phyloP scores from a whole-genome alignment of 2,329 filamentous ascomycete species.

The Tolypocladium guangdongense region DNA sequence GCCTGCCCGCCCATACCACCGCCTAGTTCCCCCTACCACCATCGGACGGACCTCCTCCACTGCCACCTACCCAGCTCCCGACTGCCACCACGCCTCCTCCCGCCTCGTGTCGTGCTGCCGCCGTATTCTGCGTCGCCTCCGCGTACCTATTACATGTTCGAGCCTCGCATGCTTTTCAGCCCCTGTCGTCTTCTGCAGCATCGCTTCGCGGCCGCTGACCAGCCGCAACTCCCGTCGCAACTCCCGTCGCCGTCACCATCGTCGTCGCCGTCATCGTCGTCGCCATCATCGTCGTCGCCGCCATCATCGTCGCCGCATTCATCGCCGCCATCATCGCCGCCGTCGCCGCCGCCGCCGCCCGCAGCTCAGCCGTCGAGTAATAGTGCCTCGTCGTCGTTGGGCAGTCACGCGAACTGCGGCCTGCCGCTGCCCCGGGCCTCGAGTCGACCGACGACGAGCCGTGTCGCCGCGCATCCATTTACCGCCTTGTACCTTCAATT shows the following conservation, averaged over 20 bases:
- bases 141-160: conserved; percentile 1
- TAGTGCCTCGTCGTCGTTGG: background rate
- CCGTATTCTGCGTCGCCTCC: background rate
- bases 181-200: background rate
- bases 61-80: background rate
- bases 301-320: background rate
- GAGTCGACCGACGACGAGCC: conserved; percentile 8
- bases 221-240: background rate
- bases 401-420: background rate
- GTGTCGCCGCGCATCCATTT: conserved; percentile 9
- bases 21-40: background rate
- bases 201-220: conserved; percentile 1
- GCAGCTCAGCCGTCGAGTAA: background rate
- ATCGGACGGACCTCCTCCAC: background rate
- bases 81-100: background rate
- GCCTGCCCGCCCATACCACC: background rate
- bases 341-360: conserved; percentile 1
- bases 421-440: conserved; percentile 1
- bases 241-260: background rate
- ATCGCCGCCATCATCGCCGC: background rate
- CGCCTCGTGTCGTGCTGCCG: background rate
- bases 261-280: background rate
- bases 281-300: background rate
- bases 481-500: conserved; percentile 14
- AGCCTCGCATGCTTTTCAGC: conserved; percentile 1